Percentiles rank a stretch among this genome's conserved stretches.
Evolutionary conservation across 2,329 filamentous ascomycete genomes (phyloP).

Genomic region (Salinomyces thailandicus): DNA sequence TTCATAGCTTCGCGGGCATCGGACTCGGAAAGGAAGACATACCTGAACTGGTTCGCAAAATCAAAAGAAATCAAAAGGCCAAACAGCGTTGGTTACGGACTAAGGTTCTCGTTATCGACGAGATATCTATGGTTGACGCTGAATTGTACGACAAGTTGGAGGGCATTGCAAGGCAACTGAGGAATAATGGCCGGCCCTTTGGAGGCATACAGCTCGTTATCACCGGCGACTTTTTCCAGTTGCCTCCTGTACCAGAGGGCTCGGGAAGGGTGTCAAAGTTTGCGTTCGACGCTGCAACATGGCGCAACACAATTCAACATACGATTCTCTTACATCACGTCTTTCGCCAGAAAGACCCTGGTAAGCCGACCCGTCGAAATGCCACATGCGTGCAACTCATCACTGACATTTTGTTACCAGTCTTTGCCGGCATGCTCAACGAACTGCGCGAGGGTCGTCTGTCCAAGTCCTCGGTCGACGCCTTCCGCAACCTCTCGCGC

Average conservation of each 20-base stretch:
- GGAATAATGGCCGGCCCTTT: constrained; percentile 86
- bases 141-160: constrained; percentile 95
- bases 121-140: constrained; percentile 97
- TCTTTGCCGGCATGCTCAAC: constrained; percentile 91
- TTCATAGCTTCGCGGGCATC: constrained; percentile 94
- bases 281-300: constrained; percentile 83
- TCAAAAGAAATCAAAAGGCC: constrained; percentile 77
- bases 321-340: constrained; percentile 93
- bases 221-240: constrained; percentile 94
- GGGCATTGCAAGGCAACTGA: constrained; percentile 69
- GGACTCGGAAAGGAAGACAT: constrained; percentile 86
- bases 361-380: too few relatives aligned
- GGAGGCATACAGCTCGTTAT: constrained; percentile 93
- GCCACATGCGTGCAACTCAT: not conserved
- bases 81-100: constrained; percentile 81
- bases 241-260: constrained; percentile 78
- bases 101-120: constrained; percentile 81
- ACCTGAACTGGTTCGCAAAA: constrained; percentile 74
- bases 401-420: constrained; percentile 24
- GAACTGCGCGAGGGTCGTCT: constrained; percentile 90
- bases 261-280: constrained; percentile 66
- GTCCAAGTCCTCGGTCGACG: constrained; percentile 60
- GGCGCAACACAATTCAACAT: constrained; percentile 86
- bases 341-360: constrained; percentile 83
- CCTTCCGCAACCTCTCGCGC: constrained; percentile 64